Percentiles rank a stretch among this genome's conserved stretches.
Evolutionary conservation across 495 filamentous ascomycete genomes (phyloP).

Genomic region (Glarea lozoyensis): DNA sequence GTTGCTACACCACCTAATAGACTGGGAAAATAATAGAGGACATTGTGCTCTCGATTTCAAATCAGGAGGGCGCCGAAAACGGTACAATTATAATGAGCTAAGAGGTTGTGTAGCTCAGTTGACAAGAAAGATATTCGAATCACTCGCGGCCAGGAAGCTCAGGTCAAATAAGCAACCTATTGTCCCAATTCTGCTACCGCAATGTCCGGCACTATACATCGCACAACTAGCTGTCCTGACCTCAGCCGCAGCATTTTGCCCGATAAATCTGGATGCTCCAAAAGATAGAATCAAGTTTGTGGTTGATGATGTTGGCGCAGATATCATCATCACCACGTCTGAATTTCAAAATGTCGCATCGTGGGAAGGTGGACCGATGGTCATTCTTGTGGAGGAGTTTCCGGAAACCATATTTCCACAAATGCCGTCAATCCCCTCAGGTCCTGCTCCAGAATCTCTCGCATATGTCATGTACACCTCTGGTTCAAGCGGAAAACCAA

Average conservation of each 20-base stretch:
- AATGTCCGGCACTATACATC: slow-evolving; percentile 63
- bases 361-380: slow-evolving; percentile 25
- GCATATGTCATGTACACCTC: slow-evolving; percentile 92
- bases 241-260: slow-evolving; percentile 72
- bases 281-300: slow-evolving; percentile 66
- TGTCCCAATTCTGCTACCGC: slow-evolving; percentile 65
- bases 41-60: slow-evolving; percentile 18
- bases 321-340: slow-evolving; percentile 41
- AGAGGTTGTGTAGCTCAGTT: slow-evolving; percentile 9
- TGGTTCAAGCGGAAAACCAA: slow-evolving; percentile 81
- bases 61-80: slow-evolving; percentile 1
- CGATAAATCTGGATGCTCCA: slow-evolving; percentile 63
- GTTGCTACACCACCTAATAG: slow-evolving; percentile 58
- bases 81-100: slow-evolving; percentile 16
- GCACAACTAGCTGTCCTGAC: slow-evolving; percentile 64
- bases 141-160: background rate
- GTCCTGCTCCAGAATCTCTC: slow-evolving; percentile 29
- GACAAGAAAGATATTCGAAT: slow-evolving; percentile 4
- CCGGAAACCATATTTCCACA: background rate
- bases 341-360: slow-evolving; percentile 23
- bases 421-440: background rate
- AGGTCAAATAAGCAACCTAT: slow-evolving; percentile 28
- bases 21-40: slow-evolving; percentile 6
- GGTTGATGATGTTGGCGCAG: slow-evolving; percentile 53
- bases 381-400: slow-evolving; percentile 22